Base-by-base conservation (phyloP, 2,329 filamentous ascomycete species). In the Teratosphaeria zuluensis region DNA sequence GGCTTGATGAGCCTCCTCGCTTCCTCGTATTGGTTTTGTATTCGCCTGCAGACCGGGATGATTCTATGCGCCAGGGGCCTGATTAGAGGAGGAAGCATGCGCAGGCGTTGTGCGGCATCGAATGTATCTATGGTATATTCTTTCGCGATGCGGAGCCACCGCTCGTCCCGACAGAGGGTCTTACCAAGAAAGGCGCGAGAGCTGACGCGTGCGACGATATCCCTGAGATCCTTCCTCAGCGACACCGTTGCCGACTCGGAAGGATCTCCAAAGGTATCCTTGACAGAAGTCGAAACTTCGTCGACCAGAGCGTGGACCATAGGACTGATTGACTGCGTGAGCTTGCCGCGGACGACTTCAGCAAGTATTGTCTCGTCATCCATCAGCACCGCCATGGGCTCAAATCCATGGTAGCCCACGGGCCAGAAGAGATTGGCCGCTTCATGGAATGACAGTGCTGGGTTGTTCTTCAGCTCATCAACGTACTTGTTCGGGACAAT, bases 131-230 rank as follows among this genome's bases (percentile, higher is more conserved):
- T 63, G 1, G 73, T 71, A 63, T 75, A 76, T 33, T 65, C 58
- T 16, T 68, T 70, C 38, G 69, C 64, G 2, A 70, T 66, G 0
- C 68, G 57, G 16, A 76, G 64, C 75, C 76, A 78, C 53, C 69
- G 62, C 56, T 71, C 63, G 56, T 76, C 73, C 31, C 70, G 69
- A 56, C 72, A 73, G 11, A 74, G 63, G 7, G 63, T 60, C 9
- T 72, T 65, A n/a, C 76, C 74, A 35, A 74, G 66, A 55, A 77
- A 72, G 46, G 77, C 66, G 19, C 75, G 71, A 1, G 73, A 71
- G 1, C 73, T 74, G 8, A 76, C 63, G 9, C 75, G 72, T 7
- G 72, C 68, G 32, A 78, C 69, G 4, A 77, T 61, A 1, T 67
- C 63, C 0, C 70, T 66, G 38, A 74, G 53, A 16, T 61, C 59